Conservation (phyloP, 1,284 basidiomycete species). For the Sporisorium sorghi region DNA sequence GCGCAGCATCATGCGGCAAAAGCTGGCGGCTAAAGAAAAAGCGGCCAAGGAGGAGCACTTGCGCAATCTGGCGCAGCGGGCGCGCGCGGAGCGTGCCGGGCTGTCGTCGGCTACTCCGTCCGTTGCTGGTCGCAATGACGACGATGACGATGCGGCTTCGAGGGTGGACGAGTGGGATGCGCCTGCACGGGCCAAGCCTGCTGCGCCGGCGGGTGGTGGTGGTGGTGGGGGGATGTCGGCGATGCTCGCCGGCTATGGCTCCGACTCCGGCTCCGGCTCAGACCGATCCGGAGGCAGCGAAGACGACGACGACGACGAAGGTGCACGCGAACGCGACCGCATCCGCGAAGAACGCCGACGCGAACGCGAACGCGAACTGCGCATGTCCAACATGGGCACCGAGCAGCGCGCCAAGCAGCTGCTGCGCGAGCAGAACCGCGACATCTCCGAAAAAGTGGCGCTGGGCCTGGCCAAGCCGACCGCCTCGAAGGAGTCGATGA, state of each 20-base stretch:
- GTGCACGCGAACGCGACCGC: slow-evolving; percentile 84
- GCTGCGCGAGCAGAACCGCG: slow-evolving; percentile 92
- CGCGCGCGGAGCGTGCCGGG: slow-evolving; percentile 91
- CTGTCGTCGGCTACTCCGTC: slow-evolving; percentile 70
- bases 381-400: slow-evolving; percentile 98
- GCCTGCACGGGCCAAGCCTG: slow-evolving; percentile 3
- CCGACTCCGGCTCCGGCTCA: slow-evolving; percentile 78
- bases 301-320: slow-evolving; percentile 71
- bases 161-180: slow-evolving; percentile 29
- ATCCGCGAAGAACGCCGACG: slow-evolving; percentile 91
- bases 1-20: slow-evolving; percentile 96
- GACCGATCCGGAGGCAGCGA: slow-evolving; percentile 62
- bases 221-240: slow-evolving; percentile 39
- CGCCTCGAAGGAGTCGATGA: slow-evolving; percentile 85
- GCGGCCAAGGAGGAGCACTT: slow-evolving; percentile 95
- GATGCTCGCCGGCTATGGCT: slow-evolving; percentile 71
- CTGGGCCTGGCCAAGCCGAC: slow-evolving; percentile 97
- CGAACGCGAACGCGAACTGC: slow-evolving; percentile 94
- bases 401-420: slow-evolving; percentile 96
- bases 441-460: slow-evolving; percentile 98
- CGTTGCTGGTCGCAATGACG: slow-evolving; percentile 17
- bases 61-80: slow-evolving; percentile 90
- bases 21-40: slow-evolving; percentile 97
- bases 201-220: slow-evolving; percentile 1
- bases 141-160: slow-evolving; percentile 25